Evolutionary conservation across 163 green algal species (phyloP).

Genomic region (Chlamydomonas reinhardtii): DNA sequence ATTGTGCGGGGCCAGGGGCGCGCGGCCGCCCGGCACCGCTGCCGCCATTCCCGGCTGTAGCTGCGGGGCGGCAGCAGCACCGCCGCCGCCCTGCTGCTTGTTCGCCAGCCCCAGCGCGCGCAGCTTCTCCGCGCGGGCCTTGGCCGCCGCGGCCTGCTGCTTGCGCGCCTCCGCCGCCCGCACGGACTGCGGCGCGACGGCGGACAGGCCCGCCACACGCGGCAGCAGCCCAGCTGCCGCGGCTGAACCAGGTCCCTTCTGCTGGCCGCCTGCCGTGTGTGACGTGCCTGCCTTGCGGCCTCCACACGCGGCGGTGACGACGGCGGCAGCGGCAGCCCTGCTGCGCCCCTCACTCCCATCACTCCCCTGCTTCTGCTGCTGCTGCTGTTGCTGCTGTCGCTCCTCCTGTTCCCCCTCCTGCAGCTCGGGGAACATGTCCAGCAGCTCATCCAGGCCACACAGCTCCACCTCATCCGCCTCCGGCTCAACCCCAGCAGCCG

Average conservation of each 20-base stretch:
- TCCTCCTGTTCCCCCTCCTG: neutral
- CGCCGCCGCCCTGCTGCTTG: neutral
- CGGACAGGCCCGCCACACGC: conserved; percentile 20
- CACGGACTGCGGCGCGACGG: neutral
- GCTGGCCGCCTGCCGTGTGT: too few relatives aligned
- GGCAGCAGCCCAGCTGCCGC: conserved; percentile 20
- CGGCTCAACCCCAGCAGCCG: neutral
- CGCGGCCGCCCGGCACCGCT: neutral
- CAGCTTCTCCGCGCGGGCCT: conserved; percentile 23
- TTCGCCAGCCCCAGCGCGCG: conserved; percentile 7
- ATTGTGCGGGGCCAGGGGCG: neutral
- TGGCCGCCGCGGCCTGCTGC: conserved; percentile 26
- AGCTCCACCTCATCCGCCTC: neutral
- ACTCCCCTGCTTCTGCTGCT: too few relatives aligned
- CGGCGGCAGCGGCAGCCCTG: too few relatives aligned
- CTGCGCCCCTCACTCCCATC: too few relatives aligned
- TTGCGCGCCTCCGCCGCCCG: conserved; percentile 24
- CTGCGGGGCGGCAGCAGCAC: neutral
- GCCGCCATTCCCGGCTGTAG: neutral
- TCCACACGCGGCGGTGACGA: too few relatives aligned
- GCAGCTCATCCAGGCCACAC: conserved; percentile 32
- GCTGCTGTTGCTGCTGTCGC: too few relatives aligned
- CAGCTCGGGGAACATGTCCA: conserved; percentile 31
- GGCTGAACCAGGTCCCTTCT: neutral
- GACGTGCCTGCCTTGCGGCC: too few relatives aligned